Base-by-base conservation (phyloP, 768 basidiomycete genomes). In the Butyriboletus loyo region DNA sequence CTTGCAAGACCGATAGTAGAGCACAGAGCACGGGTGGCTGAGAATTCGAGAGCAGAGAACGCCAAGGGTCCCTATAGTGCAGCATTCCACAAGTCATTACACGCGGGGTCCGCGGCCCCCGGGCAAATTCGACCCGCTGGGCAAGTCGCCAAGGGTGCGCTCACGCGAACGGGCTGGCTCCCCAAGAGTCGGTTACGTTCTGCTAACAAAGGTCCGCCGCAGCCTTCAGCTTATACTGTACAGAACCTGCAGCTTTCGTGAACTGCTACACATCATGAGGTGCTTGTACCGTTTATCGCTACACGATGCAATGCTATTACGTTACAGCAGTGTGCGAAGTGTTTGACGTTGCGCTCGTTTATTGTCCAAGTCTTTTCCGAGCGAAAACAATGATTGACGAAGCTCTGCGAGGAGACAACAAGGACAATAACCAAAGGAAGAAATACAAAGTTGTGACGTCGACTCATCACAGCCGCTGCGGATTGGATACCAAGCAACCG, bases 1-100 rank as follows among this genome's bases (percentile, higher is more conserved):
- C 64, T 91, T 41, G 89, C 88, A 2, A 77, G 78, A 44, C 87
- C 88, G 0, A 61, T 86, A 75, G 74, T 64, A 61, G 75, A 53
- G 58, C 78, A 43, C 72, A 78, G 50, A 75, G 58, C 34, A 75
- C 69, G 77, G 73, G 49, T 63, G 28, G 65, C 66, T 50, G 66
- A 66, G 58, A 61, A 58, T 48, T 59, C 70, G 64, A 60, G 70
- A 66, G 59, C 74, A 67, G 56, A 55, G 38, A 53, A 57, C 41
- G 56, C 64, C 53, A 58, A 53, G 51, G 46, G 45, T 14, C 63
- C 58, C 0, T 66, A 62, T 28, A 51, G 58, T 17, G 58, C 54
- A 19, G 49, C 48, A 22, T 71, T 69, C 40, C 57, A 66, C 4
- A 66, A 61, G 52, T 60, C 51, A 21, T 46, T 48, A 24, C 74